Evolutionary conservation across 2,329 filamentous ascomycete species (phyloP).

Genomic region (Neofusicoccum parvum): DNA sequence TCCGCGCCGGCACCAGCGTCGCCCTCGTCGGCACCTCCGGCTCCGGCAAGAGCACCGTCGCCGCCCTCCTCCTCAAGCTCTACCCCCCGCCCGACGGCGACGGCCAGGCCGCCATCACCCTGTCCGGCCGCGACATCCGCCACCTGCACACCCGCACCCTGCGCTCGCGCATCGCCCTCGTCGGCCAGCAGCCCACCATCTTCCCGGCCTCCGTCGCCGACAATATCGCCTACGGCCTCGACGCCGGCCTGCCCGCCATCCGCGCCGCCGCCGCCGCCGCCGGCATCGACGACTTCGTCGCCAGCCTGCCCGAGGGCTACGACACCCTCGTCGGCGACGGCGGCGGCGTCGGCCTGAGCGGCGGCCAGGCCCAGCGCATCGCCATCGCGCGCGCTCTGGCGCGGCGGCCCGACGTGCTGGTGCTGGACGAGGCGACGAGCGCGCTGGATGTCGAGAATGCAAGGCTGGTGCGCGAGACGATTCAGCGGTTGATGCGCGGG

Average conservation of each 20-base stretch:
- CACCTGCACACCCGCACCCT: constrained; percentile 63
- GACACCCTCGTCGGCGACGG: constrained; percentile 76
- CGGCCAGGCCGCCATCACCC: constrained; percentile 49
- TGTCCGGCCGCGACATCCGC: constrained; percentile 60
- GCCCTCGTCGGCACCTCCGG: constrained; percentile 84
- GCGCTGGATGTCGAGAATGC: constrained; percentile 74
- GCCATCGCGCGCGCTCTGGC: constrained; percentile 79
- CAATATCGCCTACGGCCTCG: constrained; percentile 82
- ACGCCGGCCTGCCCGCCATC: constrained; percentile 57
- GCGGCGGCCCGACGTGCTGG: constrained; percentile 68
- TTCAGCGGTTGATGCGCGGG: constrained; percentile 55
- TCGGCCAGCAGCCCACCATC: constrained; percentile 71
- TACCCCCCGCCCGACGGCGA: constrained; percentile 49
- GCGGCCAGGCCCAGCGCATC: constrained; percentile 80
- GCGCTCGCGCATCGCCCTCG: constrained; percentile 65
- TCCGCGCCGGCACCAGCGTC: constrained; percentile 65
- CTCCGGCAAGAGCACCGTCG: constrained; percentile 87
- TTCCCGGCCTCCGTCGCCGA: constrained; percentile 76
- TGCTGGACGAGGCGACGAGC: constrained; percentile 86
- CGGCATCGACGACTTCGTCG: constrained; percentile 76
- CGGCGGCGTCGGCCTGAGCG: constrained; percentile 67
- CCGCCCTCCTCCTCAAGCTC: constrained; percentile 72
- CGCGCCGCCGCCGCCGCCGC: constrained; percentile 55
- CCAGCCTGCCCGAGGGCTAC: constrained; percentile 70
- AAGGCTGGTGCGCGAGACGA: constrained; percentile 63